phyloP scores from a whole-genome alignment of 1,284 basidiomycete species.

The Pseudozyma sp. region DNA sequence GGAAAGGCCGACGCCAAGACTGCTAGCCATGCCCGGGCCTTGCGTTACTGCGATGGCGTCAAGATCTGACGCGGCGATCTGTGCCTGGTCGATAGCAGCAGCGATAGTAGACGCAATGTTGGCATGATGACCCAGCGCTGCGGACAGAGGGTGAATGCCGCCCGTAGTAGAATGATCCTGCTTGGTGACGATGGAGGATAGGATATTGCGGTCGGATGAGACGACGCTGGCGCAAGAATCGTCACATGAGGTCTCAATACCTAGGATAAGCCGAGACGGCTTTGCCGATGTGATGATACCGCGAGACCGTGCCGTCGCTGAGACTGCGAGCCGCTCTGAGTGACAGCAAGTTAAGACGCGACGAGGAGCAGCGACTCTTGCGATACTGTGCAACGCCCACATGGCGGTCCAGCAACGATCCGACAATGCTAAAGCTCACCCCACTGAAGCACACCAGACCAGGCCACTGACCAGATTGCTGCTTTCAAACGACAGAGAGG shows the following conservation, averaged over 20 bases:
- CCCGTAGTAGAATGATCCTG: slow-evolving; percentile 62
- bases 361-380: no score
- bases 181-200: slow-evolving; percentile 56
- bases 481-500: no score
- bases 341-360: no score
- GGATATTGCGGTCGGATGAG: slow-evolving; percentile 48
- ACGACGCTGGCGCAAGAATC: slow-evolving; percentile 66
- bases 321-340: no score
- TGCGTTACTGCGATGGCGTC: slow-evolving; percentile 67
- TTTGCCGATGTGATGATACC: background rate
- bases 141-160: slow-evolving; percentile 63
- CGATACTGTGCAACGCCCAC: no score
- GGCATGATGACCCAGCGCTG: slow-evolving; percentile 55
- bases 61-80: slow-evolving; percentile 25
- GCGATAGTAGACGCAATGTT: slow-evolving; percentile 57
- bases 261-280: slow-evolving; percentile 45
- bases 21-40: slow-evolving; percentile 65
- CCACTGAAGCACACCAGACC: no score
- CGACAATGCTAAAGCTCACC: no score
- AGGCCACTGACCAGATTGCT: no score
- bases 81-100: slow-evolving; percentile 39
- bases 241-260: slow-evolving; percentile 67
- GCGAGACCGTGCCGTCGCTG: no score
- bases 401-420: no score
- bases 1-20: slow-evolving; percentile 57